Percentiles rank a stretch among this genome's conserved stretches.
These are phyloP conservation scores for Ceratocystiopsis minuta DNA, from an alignment of 2,329 filamentous ascomycete species.

Conservation along the genomic window DNA sequence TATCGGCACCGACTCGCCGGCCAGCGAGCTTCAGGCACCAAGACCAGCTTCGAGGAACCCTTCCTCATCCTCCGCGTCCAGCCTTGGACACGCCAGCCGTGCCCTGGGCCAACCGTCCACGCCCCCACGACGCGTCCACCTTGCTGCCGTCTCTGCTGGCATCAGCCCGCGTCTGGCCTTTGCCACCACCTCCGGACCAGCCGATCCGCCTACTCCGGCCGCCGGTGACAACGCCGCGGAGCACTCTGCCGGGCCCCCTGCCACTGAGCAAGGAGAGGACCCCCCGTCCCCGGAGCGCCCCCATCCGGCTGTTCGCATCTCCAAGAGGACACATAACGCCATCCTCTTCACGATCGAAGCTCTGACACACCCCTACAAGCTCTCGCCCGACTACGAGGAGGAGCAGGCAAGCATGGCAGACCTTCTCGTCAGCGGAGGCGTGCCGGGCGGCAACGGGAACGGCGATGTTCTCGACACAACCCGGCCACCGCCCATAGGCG, in stretches of 20 bases:
- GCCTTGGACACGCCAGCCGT: too few species aligned
- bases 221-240: slow-evolving; percentile 11
- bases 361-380: slow-evolving; percentile 61
- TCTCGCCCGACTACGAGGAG: slow-evolving; percentile 71
- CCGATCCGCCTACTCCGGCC: too few species aligned
- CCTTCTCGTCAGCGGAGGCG: slow-evolving; percentile 39
- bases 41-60: background rate
- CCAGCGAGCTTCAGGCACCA: background rate
- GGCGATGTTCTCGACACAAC: slow-evolving; percentile 31
- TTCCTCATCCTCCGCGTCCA: too few species aligned
- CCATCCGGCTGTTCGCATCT: slow-evolving; percentile 45
- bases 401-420: slow-evolving; percentile 89
- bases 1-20: slow-evolving; percentile 18
- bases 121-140: slow-evolving; percentile 20
- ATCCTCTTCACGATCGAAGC: slow-evolving; percentile 87
- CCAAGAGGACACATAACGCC: slow-evolving; percentile 68
- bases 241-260: background rate
- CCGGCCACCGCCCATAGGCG: slow-evolving; percentile 23
- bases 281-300: too few species aligned
- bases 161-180: slow-evolving; percentile 25
- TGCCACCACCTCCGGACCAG: slow-evolving; percentile 7
- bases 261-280: too few species aligned
- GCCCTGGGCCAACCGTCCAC: too few species aligned
- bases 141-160: slow-evolving; percentile 29
- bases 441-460: slow-evolving; percentile 31